These are phyloP conservation scores for Umbelopsis sp. DNA, from an alignment of 371 early-diverging fungal genomes.

Conservation along the genomic window DNA sequence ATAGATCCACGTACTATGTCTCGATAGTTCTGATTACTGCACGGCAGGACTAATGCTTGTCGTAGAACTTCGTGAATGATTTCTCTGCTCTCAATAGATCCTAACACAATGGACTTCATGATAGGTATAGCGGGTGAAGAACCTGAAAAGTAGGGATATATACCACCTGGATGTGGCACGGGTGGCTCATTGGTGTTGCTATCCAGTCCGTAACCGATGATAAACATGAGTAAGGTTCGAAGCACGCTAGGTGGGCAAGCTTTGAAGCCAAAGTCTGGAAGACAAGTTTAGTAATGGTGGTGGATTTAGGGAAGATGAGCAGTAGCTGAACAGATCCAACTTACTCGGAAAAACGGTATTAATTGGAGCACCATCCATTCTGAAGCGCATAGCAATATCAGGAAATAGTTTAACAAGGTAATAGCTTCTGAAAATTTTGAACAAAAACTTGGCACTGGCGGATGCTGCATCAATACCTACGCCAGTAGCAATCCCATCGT, in stretches of 20 bases:
- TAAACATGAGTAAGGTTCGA: constrained; percentile 65
- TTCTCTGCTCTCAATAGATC: constrained; percentile 69
- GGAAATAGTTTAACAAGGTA: constrained; percentile 79
- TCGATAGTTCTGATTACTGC: constrained; percentile 53
- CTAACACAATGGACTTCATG: constrained; percentile 68
- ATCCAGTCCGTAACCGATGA: constrained; percentile 65
- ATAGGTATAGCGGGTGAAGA: constrained; percentile 72
- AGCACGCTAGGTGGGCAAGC: constrained; percentile 77
- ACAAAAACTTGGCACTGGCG: constrained; percentile 71
- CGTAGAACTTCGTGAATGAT: constrained; percentile 78
- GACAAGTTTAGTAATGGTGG: background rate
- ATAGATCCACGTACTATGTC: constrained; percentile 72
- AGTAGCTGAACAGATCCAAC: background rate
- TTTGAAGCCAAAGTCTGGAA: constrained; percentile 58
- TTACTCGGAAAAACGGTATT: constrained; percentile 25
- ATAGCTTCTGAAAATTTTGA: constrained; percentile 64
- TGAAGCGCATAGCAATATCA: constrained; percentile 47
- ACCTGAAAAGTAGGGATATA: constrained; percentile 31
- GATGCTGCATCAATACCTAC: constrained; percentile 72
- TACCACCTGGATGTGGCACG: constrained; percentile 36
- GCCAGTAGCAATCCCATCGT: constrained; percentile 68
- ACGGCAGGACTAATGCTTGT: constrained; percentile 69
- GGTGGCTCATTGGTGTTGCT: constrained; percentile 35
- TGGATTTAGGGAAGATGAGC: background rate
- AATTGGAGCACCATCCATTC: constrained; percentile 41